Percentiles rank a stretch among this genome's conserved stretches.
Evolutionary conservation across 2,329 filamentous ascomycete genomes (phyloP).

Genomic region (Xylariaceae sp.): DNA sequence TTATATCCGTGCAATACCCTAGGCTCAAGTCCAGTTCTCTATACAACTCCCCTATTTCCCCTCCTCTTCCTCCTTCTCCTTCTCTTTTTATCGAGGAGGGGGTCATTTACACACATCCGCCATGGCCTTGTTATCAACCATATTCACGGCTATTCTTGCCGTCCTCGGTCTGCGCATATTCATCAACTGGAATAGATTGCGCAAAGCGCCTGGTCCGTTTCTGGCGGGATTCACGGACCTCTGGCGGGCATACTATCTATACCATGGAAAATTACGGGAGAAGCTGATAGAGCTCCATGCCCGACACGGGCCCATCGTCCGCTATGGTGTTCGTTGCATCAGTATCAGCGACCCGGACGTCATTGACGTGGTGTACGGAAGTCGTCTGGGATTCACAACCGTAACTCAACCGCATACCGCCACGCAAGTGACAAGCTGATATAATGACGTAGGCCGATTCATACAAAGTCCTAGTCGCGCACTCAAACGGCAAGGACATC

Average conservation of each 20-base stretch:
- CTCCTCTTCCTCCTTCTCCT: background rate
- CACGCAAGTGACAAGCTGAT: background rate
- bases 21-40: too few species aligned
- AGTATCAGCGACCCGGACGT: conserved; percentile 28
- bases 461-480: conserved; percentile 24
- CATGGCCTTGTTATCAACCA: conserved; percentile 14
- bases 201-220: conserved; percentile 22
- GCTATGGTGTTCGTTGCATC: conserved; percentile 25
- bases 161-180: conserved; percentile 15
- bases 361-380: conserved; percentile 26
- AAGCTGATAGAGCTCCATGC: conserved; percentile 23
- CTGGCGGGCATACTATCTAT: conserved; percentile 26
- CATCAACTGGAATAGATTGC: conserved; percentile 22
- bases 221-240: conserved; percentile 25
- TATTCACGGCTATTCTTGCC: conserved; percentile 10
- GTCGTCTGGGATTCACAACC: conserved; percentile 24
- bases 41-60: background rate
- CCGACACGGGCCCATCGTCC: conserved; percentile 22
- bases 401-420: conserved; percentile 7
- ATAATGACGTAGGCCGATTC: conserved; percentile 20
- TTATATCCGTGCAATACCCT: too few species aligned
- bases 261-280: conserved; percentile 24
- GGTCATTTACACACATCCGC: background rate
- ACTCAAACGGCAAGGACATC: conserved; percentile 27
- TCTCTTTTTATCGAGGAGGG: background rate